Percentiles rank a stretch among this genome's conserved stretches.
Conservation (phyloP, 352 stramenopile species). For the Blastocystis sp. region DNA sequence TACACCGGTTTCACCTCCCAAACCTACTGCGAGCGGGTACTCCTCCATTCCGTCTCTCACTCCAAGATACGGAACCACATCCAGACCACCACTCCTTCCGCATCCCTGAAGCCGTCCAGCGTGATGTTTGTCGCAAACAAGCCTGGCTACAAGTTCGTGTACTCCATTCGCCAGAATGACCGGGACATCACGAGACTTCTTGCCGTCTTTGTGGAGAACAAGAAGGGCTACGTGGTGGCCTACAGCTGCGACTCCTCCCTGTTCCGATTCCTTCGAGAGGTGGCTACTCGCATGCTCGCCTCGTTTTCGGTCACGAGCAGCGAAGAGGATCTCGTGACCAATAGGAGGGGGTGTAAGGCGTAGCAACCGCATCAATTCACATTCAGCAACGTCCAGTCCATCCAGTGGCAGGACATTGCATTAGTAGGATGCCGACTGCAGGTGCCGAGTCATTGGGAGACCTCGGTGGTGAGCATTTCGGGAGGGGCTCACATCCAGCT, state of each 20-base stretch:
- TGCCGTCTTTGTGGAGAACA: constrained; percentile 49
- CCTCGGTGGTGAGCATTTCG: background rate
- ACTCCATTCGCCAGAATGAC: background rate
- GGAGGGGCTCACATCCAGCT: background rate
- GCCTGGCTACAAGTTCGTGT: constrained; percentile 12
- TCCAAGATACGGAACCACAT: constrained; percentile 2
- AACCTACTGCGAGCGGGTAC: constrained; percentile 12
- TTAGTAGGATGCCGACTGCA: background rate
- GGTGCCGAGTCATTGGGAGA: constrained; percentile 22
- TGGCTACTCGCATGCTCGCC: background rate
- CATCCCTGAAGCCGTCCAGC: background rate
- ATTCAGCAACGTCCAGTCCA: constrained; percentile 11
- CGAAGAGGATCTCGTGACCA: background rate
- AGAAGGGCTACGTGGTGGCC: constrained; percentile 9
- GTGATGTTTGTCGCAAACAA: background rate
- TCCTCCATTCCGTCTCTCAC: background rate
- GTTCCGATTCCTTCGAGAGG: background rate
- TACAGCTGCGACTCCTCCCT: constrained; percentile 28
- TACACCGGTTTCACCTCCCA: constrained; percentile 37
- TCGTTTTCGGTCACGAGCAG: constrained; percentile 5
- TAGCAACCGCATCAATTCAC: constrained; percentile 23
- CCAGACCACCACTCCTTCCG: background rate
- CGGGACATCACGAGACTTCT: background rate
- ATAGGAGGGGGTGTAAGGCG: background rate
- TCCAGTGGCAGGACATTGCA: background rate